Conservation (phyloP, 2,329 filamentous ascomycete genomes). For the Neospermospora avenae region DNA sequence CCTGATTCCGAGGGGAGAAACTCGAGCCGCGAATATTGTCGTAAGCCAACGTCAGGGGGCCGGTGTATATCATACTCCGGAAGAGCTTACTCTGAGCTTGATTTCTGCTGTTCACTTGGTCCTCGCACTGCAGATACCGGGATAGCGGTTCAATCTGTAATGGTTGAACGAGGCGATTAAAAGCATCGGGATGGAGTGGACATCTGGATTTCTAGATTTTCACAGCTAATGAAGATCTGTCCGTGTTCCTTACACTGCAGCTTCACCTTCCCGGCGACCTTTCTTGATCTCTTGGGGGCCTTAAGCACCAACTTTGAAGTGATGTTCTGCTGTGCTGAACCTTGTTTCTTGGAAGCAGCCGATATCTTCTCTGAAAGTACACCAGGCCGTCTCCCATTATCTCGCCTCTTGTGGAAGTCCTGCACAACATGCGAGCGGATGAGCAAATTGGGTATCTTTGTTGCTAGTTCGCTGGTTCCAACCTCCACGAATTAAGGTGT, state of each 20-base stretch:
- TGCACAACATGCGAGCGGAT: constrained; percentile 20
- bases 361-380: constrained; percentile 1
- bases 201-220: background rate
- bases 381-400: background rate
- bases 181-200: too few relatives aligned
- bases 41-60: background rate
- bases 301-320: constrained; percentile 14
- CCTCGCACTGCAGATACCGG: background rate
- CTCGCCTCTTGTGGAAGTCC: constrained; percentile 14
- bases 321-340: constrained; percentile 10
- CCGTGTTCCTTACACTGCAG: background rate
- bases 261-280: background rate
- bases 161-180: background rate
- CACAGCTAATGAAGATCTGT: background rate
- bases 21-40: background rate
- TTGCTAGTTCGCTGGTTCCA: constrained; percentile 8
- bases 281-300: constrained; percentile 16
- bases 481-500: constrained; percentile 20
- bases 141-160: background rate
- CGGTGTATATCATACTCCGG: background rate
- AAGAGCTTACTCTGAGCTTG: too few relatives aligned
- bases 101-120: background rate
- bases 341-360: constrained; percentile 10
- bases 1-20: background rate
- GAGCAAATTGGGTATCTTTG: constrained; percentile 7